Percentiles rank a stretch among this genome's conserved stretches.
Conservation (phyloP, 2,329 filamentous ascomycete genomes). For the Hymenoscyphus salicellus region DNA sequence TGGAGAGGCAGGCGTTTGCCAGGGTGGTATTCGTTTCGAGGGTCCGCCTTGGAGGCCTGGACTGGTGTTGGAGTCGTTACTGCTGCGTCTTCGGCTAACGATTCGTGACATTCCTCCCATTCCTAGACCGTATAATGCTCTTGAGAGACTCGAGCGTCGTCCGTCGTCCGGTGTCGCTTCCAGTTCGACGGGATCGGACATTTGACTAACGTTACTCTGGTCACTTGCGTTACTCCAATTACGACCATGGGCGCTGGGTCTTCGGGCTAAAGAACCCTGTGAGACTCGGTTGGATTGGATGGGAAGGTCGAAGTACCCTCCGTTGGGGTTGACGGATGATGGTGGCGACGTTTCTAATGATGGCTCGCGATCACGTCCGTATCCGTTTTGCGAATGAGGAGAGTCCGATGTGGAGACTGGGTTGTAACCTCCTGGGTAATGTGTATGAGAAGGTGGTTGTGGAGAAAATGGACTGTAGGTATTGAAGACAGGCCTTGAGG, state of each 20-base stretch:
- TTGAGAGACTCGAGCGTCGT: conserved; percentile 13
- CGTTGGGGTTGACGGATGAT: conserved; percentile 17
- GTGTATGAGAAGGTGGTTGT: conserved; percentile 17
- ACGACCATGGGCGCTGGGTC: conserved; percentile 26
- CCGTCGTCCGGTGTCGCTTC: conserved; percentile 20
- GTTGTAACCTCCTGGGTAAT: conserved; percentile 24
- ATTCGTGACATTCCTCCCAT: conserved; percentile 38
- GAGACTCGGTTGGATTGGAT: conserved; percentile 19
- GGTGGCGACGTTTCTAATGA: conserved; percentile 22
- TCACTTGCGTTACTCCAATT: conserved; percentile 28
- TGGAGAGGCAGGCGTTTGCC: conserved; percentile 1
- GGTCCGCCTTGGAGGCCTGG: neutral
- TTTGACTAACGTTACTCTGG: conserved; percentile 20
- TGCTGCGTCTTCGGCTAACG: conserved; percentile 9
- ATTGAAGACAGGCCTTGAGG: conserved; percentile 21
- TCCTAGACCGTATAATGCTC: conserved; percentile 19
- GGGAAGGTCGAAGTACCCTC: conserved; percentile 26
- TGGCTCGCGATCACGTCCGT: conserved; percentile 12
- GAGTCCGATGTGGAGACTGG: conserved; percentile 24
- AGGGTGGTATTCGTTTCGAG: neutral
- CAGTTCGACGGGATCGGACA: conserved; percentile 21
- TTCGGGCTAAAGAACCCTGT: conserved; percentile 12
- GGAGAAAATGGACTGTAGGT: conserved; percentile 22
- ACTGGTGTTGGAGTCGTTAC: neutral
- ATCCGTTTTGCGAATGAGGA: conserved; percentile 12